Base-by-base conservation (phyloP, 352 stramenopile genomes). In the Globisporangium yorkense region DNA sequence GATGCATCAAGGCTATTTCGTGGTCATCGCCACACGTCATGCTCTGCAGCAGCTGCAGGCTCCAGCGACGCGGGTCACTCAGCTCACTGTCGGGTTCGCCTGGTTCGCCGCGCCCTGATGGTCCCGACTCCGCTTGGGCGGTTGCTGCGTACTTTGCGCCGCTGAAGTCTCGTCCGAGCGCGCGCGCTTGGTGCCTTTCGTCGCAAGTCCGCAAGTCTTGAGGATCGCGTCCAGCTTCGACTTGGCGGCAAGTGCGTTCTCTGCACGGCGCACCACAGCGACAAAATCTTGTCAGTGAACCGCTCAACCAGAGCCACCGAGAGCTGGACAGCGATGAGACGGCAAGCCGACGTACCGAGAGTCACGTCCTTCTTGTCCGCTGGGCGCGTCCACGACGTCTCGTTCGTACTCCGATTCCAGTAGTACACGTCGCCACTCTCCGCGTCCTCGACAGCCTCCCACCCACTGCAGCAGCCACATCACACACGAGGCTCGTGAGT, bases 331-430 rank as follows among this genome's bases (percentile, higher is more conserved):
- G 20, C 44, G 37, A 45, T 15, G 6, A 39, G 21, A 5, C 16
- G 18, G 37, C n/a, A 13, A 10, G 12, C 8, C 4, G 29, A 52
- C 56, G 51, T 62, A 92, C 82, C 61, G 27, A 90, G 65, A n/a
- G 75, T 79, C 13, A 87, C 75, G 18, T 61, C 78, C 51, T 65
- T 55, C 40, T 69, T 43, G 37, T 6, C 67, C 47, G 68, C 61
- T 0, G 81, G 84, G 37, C 68, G 68, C 20, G 66, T 84, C 84
- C 80, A 93, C 16, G 79, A 82, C 31, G 84, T 91, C 55, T 87
- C 80, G n/a, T 84, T 80, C 31, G 80, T 85, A n/a, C 71, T 63
- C 10, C 63, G 66, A 66, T 93, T 85, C 84, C 84, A 93, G 52
- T 80, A 93, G 68, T 91, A 93, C 27, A 71, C 57, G 13, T 79